A percentile compares a stretch with the other conserved stretches of the same genome.
Evolutionary conservation across 371 early-diverging fungal species (phyloP).

Genomic region (Nematocida sp.): DNA sequence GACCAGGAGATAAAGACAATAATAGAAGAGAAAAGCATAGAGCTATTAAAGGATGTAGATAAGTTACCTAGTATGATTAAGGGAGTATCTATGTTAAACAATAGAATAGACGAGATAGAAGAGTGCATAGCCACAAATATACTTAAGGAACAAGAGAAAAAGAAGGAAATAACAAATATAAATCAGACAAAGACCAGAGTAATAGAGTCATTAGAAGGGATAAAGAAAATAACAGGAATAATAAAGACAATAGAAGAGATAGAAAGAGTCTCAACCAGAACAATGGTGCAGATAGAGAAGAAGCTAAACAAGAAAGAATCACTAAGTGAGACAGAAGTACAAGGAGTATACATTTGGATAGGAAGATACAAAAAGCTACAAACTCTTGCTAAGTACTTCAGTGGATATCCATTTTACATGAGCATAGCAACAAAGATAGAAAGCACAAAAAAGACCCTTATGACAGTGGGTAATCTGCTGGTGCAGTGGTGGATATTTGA

Average conservation of each 20-base stretch:
- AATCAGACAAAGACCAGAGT: conserved; percentile 21
- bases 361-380: background rate
- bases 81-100: conserved; percentile 20
- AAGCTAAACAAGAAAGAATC: conserved; percentile 6
- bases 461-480: conserved; percentile 6
- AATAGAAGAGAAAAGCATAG: background rate
- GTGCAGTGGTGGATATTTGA: conserved; percentile 51
- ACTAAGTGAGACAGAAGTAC: conserved; percentile 7
- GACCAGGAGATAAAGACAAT: conserved; percentile 15
- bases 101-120: conserved; percentile 36
- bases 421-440: background rate
- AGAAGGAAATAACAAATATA: background rate
- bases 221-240: conserved; percentile 4
- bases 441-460: conserved; percentile 1
- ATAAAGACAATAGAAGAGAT: conserved; percentile 1
- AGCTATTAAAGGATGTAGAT: conserved; percentile 35
- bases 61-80: background rate
- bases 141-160: conserved; percentile 2
- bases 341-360: conserved; percentile 18
- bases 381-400: conserved; percentile 10
- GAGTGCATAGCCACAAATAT: conserved; percentile 10
- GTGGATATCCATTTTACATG: conserved; percentile 15
- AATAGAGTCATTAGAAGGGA: conserved; percentile 13
- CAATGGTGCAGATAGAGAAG: conserved; percentile 17
- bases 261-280: conserved; percentile 23